Evolutionary conservation across 176 grass and related monocot genomes (phyloP), one percentile per base, ranked within the genome.

Genomic region (Rhipidocladum racemiflorum): DNA sequence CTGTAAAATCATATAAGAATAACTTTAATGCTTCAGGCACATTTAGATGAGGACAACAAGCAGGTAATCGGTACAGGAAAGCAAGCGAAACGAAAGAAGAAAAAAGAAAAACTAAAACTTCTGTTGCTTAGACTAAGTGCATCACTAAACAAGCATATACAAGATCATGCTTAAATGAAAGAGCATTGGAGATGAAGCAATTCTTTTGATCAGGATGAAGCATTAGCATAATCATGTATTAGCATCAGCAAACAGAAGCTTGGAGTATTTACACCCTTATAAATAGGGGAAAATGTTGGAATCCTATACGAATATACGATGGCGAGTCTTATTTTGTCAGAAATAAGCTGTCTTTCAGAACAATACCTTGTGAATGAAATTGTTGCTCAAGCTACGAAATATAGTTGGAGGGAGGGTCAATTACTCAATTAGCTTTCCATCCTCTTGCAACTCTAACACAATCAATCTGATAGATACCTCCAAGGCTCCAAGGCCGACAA

Each of bases 391-490:
- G 62, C 79, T 86, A 82, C 92, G 90, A 70, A 98, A 89, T 62
- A 78, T 75, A 83, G 91, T 25, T 80, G 88, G 87, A 84, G 95
- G 95, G 21, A 34, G 32, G 32, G 32, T 98, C 88, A 84, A 34
- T 34, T 34, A 34, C 32, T 98, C 90, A 78, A 84, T 82, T 62
- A 95, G 76, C 62, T 81, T 98, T 35, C 95, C 92, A 88, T 93
- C 90, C 84, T 91, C 91, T 93, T 93, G 92, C 79, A 98, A 71
- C 68, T 98, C 92, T 87, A 98, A 88, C 36, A 98, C 95, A 89
- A 98, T 34, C 32, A 34, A 34, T 34, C 32, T 34, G 3, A 34
- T 34, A 34, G 32, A 34, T 34, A 34, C 32, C 32, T 34, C 32
- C 32, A 3, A 34, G 32, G 32, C 32, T 34, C 32, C 32, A 3